phyloP scores from a whole-genome alignment of 1,284 basidiomycete species.

The Irpex sp. region DNA sequence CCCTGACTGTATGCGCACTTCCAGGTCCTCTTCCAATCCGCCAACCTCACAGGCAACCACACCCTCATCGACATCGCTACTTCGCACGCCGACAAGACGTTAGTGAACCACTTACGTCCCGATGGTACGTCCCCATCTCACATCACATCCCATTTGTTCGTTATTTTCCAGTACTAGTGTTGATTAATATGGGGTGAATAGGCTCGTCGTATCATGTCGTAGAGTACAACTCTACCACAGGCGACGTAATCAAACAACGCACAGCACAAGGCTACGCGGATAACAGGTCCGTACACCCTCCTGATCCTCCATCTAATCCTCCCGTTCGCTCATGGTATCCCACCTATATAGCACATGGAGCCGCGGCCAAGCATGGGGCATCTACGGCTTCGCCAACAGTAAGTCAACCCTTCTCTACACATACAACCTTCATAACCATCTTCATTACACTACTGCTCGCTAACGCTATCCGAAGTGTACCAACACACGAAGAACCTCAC shows the following conservation, averaged over 20 bases:
- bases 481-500: constrained; percentile 40
- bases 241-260: constrained; percentile 45
- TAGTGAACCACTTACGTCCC: constrained; percentile 55
- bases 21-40: constrained; percentile 49
- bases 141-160: background rate
- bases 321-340: background rate
- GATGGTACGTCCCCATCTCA: constrained; percentile 41
- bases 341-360: constrained; percentile 55
- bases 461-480: constrained; percentile 45
- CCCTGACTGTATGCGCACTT: background rate
- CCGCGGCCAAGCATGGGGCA: constrained; percentile 65
- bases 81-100: constrained; percentile 61
- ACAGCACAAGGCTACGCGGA: constrained; percentile 62
- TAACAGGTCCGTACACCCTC: constrained; percentile 30
- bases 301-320: background rate
- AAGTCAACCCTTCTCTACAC: constrained; percentile 15
- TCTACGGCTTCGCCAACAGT: constrained; percentile 69
- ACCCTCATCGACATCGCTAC: constrained; percentile 56
- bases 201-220: constrained; percentile 64
- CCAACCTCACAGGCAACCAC: constrained; percentile 49
- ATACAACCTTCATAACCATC: too few species aligned
- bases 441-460: too few species aligned
- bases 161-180: too few species aligned
- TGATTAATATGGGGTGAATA: constrained; percentile 14
- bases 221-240: constrained; percentile 60